Evolutionary conservation across 2,329 filamentous ascomycete species (phyloP).

Genomic region (Myriosclerotinia curreyana): DNA sequence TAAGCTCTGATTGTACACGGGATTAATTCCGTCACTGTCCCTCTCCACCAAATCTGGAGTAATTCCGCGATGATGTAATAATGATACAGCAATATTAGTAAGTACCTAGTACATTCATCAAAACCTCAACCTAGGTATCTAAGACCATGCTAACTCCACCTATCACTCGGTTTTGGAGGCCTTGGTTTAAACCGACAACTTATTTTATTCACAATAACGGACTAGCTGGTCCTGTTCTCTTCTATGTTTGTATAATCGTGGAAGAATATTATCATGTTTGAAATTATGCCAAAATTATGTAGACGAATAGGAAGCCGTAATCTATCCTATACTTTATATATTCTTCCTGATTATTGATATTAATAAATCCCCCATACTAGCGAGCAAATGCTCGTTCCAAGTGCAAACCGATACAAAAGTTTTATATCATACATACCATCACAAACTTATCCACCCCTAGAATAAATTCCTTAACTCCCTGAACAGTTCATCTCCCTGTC

Average conservation of each 20-base stretch:
- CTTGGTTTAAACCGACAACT: no score
- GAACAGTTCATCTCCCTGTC: slow-evolving; percentile 40
- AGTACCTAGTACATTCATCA: no score
- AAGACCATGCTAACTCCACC: no score
- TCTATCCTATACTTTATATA: background rate
- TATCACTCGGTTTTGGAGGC: no score
- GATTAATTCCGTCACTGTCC: slow-evolving; percentile 1
- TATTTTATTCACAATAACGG: no score
- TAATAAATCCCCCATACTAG: background rate
- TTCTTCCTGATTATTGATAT: background rate
- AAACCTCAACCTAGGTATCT: no score
- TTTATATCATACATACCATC: background rate
- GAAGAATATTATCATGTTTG: no score
- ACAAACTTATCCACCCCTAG: slow-evolving; percentile 20
- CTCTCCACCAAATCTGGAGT: background rate
- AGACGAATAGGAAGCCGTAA: background rate
- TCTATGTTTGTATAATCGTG: no score
- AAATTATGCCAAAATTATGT: no score
- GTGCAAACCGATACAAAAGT: background rate
- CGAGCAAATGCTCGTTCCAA: background rate
- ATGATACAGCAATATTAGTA: background rate
- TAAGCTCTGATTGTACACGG: no score
- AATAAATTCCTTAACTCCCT: slow-evolving; percentile 39
- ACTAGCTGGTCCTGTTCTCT: no score
- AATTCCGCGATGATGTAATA: background rate